Conservation (phyloP, 768 basidiomycete genomes). For the Sporobolomyces roseus region DNA sequence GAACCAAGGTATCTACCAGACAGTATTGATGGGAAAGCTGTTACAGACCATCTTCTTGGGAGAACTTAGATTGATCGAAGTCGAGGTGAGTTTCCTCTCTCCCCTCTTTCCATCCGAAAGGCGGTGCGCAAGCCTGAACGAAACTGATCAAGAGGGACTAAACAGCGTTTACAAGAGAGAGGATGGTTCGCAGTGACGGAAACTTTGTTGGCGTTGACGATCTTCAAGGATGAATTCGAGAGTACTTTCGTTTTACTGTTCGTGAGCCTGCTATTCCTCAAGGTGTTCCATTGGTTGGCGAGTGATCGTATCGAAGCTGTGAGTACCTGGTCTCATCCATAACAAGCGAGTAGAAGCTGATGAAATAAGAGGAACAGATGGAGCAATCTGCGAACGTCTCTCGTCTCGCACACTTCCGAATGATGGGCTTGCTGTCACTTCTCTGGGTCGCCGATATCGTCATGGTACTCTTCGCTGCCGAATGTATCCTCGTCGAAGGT, state of each 20-base stretch:
- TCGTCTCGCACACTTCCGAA: slow-evolving; percentile 81
- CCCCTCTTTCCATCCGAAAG: background rate
- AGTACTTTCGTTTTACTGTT: slow-evolving; percentile 91
- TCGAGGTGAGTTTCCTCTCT: slow-evolving; percentile 75
- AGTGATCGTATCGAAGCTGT: slow-evolving; percentile 96
- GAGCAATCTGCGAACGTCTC: slow-evolving; percentile 88
- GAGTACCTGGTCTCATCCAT: slow-evolving; percentile 40
- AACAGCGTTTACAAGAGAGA: slow-evolving; percentile 85
- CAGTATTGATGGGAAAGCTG: slow-evolving; percentile 68
- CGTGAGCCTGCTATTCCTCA: slow-evolving; percentile 85
- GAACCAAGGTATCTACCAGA: slow-evolving; percentile 78
- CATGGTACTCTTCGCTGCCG: slow-evolving; percentile 74
- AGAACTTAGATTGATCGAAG: slow-evolving; percentile 73
- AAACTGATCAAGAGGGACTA: background rate
- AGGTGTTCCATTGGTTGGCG: slow-evolving; percentile 97
- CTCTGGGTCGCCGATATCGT: slow-evolving; percentile 69
- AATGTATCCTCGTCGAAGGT: slow-evolving; percentile 71
- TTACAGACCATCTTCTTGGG: slow-evolving; percentile 91
- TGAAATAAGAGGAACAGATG: slow-evolving; percentile 61
- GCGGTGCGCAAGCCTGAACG: background rate
- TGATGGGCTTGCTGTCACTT: slow-evolving; percentile 67
- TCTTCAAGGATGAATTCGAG: slow-evolving; percentile 93
- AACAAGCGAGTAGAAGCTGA: no score
- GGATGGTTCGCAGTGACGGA: slow-evolving; percentile 98
- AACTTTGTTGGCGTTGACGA: slow-evolving; percentile 90